These are phyloP conservation scores for Yamadazyma atmosphaerica DNA, from an alignment of 1,139 yeast genomes.

Conservation along the genomic window DNA sequence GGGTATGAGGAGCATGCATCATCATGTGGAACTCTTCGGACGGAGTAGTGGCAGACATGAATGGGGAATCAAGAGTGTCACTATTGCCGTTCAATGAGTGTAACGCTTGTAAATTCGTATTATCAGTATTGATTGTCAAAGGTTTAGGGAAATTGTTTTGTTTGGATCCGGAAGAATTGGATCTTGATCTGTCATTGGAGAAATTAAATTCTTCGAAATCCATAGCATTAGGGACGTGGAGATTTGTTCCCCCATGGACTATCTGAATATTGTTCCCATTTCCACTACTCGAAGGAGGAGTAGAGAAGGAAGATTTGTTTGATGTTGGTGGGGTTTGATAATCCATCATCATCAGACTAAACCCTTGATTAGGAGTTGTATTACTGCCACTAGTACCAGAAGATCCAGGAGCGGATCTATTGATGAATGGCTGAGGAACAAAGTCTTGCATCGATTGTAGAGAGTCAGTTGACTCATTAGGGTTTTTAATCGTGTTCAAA, in stretches of 20 bases:
- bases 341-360: slow-evolving; percentile 37
- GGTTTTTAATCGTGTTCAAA: slow-evolving; percentile 34
- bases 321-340: slow-evolving; percentile 48
- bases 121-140: slow-evolving; percentile 43
- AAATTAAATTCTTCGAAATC: slow-evolving; percentile 29
- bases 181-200: slow-evolving; percentile 19
- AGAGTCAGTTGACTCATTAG: slow-evolving; percentile 41
- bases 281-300: slow-evolving; percentile 20
- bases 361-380: slow-evolving; percentile 15
- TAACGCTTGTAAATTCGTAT: slow-evolving; percentile 30
- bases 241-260: slow-evolving; percentile 12
- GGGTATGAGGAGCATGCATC: slow-evolving; percentile 4
- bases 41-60: slow-evolving; percentile 44
- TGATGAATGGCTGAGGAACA: slow-evolving; percentile 43
- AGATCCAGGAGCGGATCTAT: slow-evolving; percentile 24
- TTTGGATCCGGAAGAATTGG: slow-evolving; percentile 18
- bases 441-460: slow-evolving; percentile 47
- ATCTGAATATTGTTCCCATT: slow-evolving; percentile 15
- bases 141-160: slow-evolving; percentile 33
- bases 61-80: slow-evolving; percentile 43
- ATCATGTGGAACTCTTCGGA: slow-evolving; percentile 30
- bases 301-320: slow-evolving; percentile 34
- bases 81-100: slow-evolving; percentile 28
- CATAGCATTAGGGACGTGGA: slow-evolving; percentile 12
- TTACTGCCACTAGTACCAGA: slow-evolving; percentile 1